Evolutionary conservation across 139 green algal species (phyloP).

Genomic region (Tetradesmus lagerheimii): DNA sequence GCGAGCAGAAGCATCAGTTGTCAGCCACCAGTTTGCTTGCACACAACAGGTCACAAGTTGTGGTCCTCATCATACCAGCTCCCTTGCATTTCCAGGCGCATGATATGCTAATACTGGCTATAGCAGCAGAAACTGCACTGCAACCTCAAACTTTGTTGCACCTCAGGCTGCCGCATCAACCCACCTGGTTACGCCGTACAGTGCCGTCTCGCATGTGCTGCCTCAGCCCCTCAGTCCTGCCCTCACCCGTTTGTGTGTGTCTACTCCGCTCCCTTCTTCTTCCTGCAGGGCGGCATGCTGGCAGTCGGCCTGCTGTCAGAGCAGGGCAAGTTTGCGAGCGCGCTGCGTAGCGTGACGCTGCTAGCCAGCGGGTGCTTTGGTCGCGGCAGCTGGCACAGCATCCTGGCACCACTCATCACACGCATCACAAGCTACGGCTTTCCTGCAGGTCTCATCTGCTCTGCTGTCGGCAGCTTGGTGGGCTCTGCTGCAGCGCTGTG

Average conservation of each 20-base stretch:
- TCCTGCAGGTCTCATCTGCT: slow-evolving; percentile 19
- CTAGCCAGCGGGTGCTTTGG: slow-evolving; percentile 49
- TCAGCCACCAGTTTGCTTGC: neutral
- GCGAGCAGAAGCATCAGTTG: neutral
- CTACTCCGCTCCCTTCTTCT: too few species aligned
- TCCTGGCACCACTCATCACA: neutral
- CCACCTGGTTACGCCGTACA: too few species aligned
- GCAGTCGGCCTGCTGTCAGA: slow-evolving; percentile 25
- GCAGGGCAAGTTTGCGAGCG: neutral
- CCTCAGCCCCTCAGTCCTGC: too few species aligned
- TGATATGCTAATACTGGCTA: too few species aligned
- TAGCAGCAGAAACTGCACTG: too few species aligned
- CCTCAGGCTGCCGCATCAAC: too few species aligned
- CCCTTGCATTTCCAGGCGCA: neutral
- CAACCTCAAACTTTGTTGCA: too few species aligned
- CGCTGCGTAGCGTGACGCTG: slow-evolving; percentile 27
- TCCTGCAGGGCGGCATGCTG: slow-evolving; percentile 50
- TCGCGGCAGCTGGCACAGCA: slow-evolving; percentile 42
- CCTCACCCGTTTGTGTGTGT: too few species aligned
- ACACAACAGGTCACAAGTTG: neutral
- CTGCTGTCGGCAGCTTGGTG: neutral
- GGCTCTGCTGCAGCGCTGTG: slow-evolving; percentile 13
- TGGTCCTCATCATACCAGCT: neutral
- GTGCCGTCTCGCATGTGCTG: neutral
- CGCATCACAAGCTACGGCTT: slow-evolving; percentile 32